Conservation (phyloP, 164 flowering plant species). For the Houttuynia cordata region DNA sequence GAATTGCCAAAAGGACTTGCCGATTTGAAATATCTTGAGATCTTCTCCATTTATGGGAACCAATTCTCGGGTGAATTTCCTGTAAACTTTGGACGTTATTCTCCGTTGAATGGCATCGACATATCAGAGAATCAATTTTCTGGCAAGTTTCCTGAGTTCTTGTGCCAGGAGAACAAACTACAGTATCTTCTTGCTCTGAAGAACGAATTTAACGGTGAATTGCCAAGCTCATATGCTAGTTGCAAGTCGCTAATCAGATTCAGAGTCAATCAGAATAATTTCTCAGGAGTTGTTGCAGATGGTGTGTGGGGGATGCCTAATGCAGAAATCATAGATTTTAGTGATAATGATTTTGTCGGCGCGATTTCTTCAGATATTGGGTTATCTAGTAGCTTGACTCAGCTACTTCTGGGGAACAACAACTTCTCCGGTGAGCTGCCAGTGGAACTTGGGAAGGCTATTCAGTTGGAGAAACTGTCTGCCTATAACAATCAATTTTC, state of each 20-base stretch:
- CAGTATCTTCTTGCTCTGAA: conserved; percentile 49
- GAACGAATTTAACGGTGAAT: conserved; percentile 60
- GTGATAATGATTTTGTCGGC: conserved; percentile 60
- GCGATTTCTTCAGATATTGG: conserved; percentile 42
- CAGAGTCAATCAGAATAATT: conserved; percentile 45
- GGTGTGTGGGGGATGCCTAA: conserved; percentile 68
- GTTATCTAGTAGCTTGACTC: conserved; percentile 40
- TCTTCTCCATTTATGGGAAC: conserved; percentile 60
- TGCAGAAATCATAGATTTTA: conserved; percentile 50
- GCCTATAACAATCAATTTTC: conserved; percentile 48
- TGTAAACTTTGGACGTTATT: conserved; percentile 54
- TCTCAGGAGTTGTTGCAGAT: conserved; percentile 53
- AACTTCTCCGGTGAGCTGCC: conserved; percentile 69
- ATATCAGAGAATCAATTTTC: conserved; percentile 84
- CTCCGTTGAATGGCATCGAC: conserved; percentile 55
- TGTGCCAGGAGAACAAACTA: conserved; percentile 43
- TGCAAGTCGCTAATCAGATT: conserved; percentile 66
- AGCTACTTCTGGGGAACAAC: conserved; percentile 51
- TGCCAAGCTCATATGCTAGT: conserved; percentile 51
- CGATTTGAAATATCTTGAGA: conserved; percentile 35
- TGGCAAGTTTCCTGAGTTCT: conserved; percentile 58
- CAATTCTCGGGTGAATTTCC: conserved; percentile 68
- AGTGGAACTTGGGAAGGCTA: conserved; percentile 37
- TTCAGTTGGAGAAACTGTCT: conserved; percentile 34
- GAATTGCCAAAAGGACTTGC: conserved; percentile 67